Conservation (phyloP, 2,329 filamentous ascomycete genomes). For the Coniochaeta ligniaria region DNA sequence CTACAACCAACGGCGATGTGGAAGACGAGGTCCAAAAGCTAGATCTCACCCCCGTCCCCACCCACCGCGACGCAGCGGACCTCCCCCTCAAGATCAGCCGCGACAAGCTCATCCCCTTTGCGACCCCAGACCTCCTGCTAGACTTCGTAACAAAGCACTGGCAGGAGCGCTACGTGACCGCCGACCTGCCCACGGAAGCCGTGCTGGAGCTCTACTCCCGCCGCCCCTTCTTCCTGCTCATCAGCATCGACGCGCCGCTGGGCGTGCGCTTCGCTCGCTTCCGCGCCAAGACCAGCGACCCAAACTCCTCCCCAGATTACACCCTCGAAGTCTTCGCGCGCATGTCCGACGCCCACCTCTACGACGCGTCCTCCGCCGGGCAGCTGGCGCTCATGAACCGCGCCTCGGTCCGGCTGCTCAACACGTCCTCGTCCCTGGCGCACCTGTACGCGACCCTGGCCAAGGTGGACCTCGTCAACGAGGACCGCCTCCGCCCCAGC, state of each 20-base stretch:
- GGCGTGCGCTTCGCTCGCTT: slow-evolving; percentile 77
- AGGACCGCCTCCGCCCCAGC: slow-evolving; percentile 72
- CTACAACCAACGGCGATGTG: not conserved
- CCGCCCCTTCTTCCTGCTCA: slow-evolving; percentile 85
- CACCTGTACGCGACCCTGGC: slow-evolving; percentile 67
- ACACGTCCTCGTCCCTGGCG: slow-evolving; percentile 66
- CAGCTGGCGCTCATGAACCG: slow-evolving; percentile 72
- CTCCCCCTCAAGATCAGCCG: slow-evolving; percentile 1
- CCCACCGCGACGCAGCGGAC: not conserved
- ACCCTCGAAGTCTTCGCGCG: slow-evolving; percentile 49
- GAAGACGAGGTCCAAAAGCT: not conserved
- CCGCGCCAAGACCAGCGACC: slow-evolving; percentile 26
- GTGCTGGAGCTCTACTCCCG: slow-evolving; percentile 69
- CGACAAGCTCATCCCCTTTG: slow-evolving; percentile 35
- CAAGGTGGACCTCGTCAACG: slow-evolving; percentile 68
- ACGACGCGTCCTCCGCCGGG: slow-evolving; percentile 52
- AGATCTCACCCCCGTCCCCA: not conserved
- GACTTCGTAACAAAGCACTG: slow-evolving; percentile 82
- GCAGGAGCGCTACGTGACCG: slow-evolving; percentile 79
- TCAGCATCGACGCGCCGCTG: slow-evolving; percentile 87
- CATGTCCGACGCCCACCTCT: slow-evolving; percentile 67
- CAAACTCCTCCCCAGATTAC: slow-evolving; percentile 10
- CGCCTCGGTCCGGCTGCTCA: slow-evolving; percentile 79
- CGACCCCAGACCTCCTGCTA: slow-evolving; percentile 60
- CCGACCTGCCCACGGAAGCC: slow-evolving; percentile 66